These are phyloP conservation scores for Candida nanaspora DNA, from an alignment of 805 yeast genomes.

Conservation along the genomic window DNA sequence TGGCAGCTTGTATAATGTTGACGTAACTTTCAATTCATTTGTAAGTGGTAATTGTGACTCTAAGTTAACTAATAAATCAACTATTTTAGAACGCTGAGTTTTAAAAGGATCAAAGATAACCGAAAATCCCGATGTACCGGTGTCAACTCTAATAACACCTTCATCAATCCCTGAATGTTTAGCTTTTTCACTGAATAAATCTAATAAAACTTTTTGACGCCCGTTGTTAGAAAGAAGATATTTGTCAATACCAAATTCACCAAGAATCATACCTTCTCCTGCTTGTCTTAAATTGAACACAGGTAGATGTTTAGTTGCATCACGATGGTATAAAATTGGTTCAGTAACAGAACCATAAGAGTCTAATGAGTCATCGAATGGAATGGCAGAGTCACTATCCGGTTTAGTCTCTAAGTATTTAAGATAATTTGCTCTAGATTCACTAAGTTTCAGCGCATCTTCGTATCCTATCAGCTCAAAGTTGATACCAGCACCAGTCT, in stretches of 20 bases:
- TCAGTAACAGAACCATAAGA: constrained; percentile 42
- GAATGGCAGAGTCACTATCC: constrained; percentile 39
- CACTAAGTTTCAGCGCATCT: constrained; percentile 42
- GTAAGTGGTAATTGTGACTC: constrained; percentile 69
- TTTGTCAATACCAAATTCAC: constrained; percentile 86
- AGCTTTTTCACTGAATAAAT: constrained; percentile 71
- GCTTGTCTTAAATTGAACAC: constrained; percentile 87
- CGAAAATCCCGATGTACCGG: constrained; percentile 85
- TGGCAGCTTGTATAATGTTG: constrained; percentile 78
- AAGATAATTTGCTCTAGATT: constrained; percentile 22
- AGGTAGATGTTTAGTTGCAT: constrained; percentile 51
- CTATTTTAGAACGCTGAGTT: constrained; percentile 52
- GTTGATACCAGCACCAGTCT: constrained; percentile 82
- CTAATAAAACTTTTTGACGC: constrained; percentile 15
- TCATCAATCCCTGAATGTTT: constrained; percentile 60
- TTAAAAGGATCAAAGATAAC: constrained; percentile 68
- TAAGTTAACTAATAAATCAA: constrained; percentile 60
- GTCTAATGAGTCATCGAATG: constrained; percentile 20
- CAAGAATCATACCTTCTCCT: constrained; percentile 87
- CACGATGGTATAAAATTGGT: constrained; percentile 56
- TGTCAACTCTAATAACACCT: constrained; percentile 92
- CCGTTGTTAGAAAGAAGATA: constrained; percentile 80
- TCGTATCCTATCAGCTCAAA: constrained; percentile 73
- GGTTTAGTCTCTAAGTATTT: constrained; percentile 52
- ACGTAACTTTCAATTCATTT: constrained; percentile 78